phyloP scores from a whole-genome alignment of 2,329 filamentous ascomycete genomes.

The Endocalyx cinctus region DNA sequence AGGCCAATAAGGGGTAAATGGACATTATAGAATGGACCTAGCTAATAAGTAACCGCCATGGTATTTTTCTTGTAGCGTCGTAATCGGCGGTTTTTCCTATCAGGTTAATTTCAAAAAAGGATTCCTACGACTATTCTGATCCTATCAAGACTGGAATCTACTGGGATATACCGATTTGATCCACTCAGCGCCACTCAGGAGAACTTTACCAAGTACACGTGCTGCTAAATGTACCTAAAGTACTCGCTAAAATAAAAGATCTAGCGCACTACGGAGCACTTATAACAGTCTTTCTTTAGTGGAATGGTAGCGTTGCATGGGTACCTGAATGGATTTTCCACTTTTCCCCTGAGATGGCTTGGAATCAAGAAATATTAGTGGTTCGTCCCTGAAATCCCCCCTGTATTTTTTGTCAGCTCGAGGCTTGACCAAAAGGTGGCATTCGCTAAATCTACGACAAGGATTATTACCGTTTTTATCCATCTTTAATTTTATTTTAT shows the following conservation, averaged over 20 bases:
- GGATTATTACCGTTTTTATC: constrained; percentile 14
- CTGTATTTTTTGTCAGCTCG: constrained; percentile 10
- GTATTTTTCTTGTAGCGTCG: too few relatives aligned
- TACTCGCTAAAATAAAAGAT: constrained; percentile 4
- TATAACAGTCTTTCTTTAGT: not conserved
- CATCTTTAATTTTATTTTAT: constrained; percentile 23
- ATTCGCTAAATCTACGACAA: constrained; percentile 9
- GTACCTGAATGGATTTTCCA: constrained; percentile 5
- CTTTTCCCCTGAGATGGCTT: not conserved
- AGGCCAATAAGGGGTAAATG: too few relatives aligned
- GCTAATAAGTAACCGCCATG: too few relatives aligned
- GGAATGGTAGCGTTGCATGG: not conserved
- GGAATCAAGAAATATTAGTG: constrained; percentile 10
- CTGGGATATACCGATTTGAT: too few relatives aligned
- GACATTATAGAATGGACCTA: too few relatives aligned
- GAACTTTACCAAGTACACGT: too few relatives aligned
- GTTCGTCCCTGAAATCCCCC: constrained; percentile 9
- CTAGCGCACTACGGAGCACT: not conserved
- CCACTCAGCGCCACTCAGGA: too few relatives aligned
- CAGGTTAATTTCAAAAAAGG: too few relatives aligned
- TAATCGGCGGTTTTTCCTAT: too few relatives aligned
- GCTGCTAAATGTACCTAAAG: constrained; percentile 4
- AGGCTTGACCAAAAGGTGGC: constrained; percentile 5
- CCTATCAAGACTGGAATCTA: too few relatives aligned
- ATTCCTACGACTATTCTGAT: too few relatives aligned